These are phyloP conservation scores for Globisporangium paroecandrum DNA, from an alignment of 352 stramenopile species.

Conservation along the genomic window DNA sequence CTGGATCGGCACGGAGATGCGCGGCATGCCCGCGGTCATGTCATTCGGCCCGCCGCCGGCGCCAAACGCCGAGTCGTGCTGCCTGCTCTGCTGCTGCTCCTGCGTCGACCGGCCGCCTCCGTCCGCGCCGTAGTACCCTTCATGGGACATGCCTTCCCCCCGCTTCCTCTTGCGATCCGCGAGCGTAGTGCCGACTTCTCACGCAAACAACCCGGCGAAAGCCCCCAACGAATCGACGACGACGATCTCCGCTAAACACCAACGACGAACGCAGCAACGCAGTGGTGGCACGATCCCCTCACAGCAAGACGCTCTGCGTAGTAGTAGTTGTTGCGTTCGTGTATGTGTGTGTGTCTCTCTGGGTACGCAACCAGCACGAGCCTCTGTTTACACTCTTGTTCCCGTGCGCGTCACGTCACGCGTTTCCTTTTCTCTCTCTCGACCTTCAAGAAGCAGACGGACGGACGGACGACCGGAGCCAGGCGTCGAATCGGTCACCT, in stretches of 20 bases:
- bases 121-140: conserved; percentile 53
- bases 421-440: neutral
- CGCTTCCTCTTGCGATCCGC: conserved; percentile 59
- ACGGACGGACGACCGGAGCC: conserved; percentile 1
- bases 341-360: neutral
- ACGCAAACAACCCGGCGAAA: conserved; percentile 3
- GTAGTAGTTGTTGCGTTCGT: neutral
- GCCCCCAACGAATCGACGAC: conserved; percentile 5
- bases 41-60: neutral
- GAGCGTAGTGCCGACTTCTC: conserved; percentile 20
- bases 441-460: conserved; percentile 4
- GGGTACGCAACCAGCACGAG: neutral
- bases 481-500: neutral
- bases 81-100: conserved; percentile 9
- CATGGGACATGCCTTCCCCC: conserved; percentile 59
- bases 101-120: conserved; percentile 24
- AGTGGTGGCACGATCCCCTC: neutral
- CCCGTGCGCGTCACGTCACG: neutral
- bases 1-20: conserved; percentile 29
- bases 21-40: conserved; percentile 15
- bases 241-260: neutral
- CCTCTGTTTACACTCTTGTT: neutral
- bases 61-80: conserved; percentile 9
- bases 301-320: neutral
- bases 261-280: conserved; percentile 1